Evolutionary conservation across 2,329 filamentous ascomycete genomes (phyloP).

Genomic region (Hymenoscyphus repandus): DNA sequence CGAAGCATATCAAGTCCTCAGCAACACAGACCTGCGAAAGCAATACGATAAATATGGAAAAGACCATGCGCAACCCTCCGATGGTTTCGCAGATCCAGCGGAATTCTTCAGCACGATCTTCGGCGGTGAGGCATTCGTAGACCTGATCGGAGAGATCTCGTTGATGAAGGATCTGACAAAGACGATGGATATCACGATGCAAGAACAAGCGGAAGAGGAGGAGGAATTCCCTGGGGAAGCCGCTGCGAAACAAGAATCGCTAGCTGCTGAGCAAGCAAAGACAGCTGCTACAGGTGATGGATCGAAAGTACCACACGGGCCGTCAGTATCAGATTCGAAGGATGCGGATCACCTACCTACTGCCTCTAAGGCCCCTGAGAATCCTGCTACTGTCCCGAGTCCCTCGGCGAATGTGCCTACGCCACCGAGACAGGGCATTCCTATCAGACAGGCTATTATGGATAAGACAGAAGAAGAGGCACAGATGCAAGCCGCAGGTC

Average conservation of each 20-base stretch:
- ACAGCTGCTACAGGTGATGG: constrained; percentile 9
- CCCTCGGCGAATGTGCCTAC: constrained; percentile 33
- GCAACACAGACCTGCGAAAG: constrained; percentile 77
- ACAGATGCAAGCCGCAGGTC: constrained; percentile 56
- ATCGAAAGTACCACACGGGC: constrained; percentile 12
- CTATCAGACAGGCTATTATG: constrained; percentile 80
- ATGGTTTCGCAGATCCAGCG: constrained; percentile 90
- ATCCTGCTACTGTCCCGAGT: constrained; percentile 15
- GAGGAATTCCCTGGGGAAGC: constrained; percentile 48
- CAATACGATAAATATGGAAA: constrained; percentile 98
- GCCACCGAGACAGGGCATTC: constrained; percentile 46
- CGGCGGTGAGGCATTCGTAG: constrained; percentile 88
- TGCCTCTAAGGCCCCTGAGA: constrained; percentile 21
- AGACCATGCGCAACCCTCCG: constrained; percentile 82
- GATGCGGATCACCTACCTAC: constrained; percentile 12
- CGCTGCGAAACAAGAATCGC: constrained; percentile 48
- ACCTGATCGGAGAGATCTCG: constrained; percentile 97
- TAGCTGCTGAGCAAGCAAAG: constrained; percentile 10
- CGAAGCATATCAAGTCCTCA: constrained; percentile 74
- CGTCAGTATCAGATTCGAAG: constrained; percentile 19
- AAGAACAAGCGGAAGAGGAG: constrained; percentile 58
- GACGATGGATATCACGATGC: constrained; percentile 96
- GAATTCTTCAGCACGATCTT: constrained; percentile 99
- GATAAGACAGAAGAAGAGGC: constrained; percentile 79
- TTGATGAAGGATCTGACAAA: constrained; percentile 98